phyloP scores from a whole-genome alignment of 495 filamentous ascomycete genomes.

The Penicillium alfredii region DNA sequence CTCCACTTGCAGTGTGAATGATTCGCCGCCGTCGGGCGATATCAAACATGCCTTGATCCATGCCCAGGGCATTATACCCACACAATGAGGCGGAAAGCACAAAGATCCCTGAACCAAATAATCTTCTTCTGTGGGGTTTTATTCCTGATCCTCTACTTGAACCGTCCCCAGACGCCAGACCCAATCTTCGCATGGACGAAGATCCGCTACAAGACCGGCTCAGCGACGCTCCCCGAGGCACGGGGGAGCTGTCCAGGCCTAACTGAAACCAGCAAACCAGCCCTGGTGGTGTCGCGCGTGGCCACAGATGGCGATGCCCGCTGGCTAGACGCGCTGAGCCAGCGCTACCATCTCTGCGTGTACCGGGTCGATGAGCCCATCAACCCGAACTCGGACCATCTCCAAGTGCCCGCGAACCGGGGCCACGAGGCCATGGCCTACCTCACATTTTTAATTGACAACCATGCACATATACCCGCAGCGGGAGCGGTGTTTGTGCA shows the following conservation, averaged over 20 bases:
- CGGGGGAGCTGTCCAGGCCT: conserved; percentile 34
- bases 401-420: conserved; percentile 58
- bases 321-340: conserved; percentile 29
- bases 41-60: too few species aligned
- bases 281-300: conserved; percentile 34
- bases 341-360: conserved; percentile 37
- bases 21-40: too few species aligned
- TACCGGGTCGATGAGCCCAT: conserved; percentile 52
- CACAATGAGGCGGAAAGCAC: conserved; percentile 19
- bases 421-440: conserved; percentile 66
- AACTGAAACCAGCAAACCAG: conserved; percentile 27
- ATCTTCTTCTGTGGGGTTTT: conserved; percentile 26
- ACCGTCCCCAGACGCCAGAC: conserved; percentile 22
- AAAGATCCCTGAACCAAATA: conserved; percentile 24
- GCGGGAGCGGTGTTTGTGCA: conserved; percentile 41
- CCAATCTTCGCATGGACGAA: conserved; percentile 32
- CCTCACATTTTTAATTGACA: conserved; percentile 61
- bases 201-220: conserved; percentile 31
- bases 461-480: conserved; percentile 53
- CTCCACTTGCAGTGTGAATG: too few species aligned
- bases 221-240: conserved; percentile 19
- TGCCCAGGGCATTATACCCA: too few species aligned
- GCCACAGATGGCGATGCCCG: conserved; percentile 29
- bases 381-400: conserved; percentile 26
- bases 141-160: conserved; percentile 28